These are phyloP conservation scores for Colletotrichum eremochloae DNA, from an alignment of 2,329 filamentous ascomycete genomes.

Conservation along the genomic window DNA sequence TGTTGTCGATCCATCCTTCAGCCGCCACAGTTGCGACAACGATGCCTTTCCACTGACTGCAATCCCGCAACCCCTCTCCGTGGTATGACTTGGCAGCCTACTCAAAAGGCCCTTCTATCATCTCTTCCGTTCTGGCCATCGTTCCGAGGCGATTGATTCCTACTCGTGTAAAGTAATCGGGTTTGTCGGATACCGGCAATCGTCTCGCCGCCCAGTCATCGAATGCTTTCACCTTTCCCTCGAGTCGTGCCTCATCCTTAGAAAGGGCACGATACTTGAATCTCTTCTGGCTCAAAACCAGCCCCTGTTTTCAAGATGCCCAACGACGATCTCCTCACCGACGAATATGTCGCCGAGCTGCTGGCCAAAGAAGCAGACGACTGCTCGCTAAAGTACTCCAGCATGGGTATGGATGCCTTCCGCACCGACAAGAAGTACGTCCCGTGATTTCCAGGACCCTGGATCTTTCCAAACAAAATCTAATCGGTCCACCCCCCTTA, in stretches of 20 bases:
- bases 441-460: constrained; percentile 12
- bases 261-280: neutral
- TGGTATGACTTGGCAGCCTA: neutral
- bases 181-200: neutral
- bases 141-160: neutral
- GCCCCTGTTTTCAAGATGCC: constrained; percentile 49
- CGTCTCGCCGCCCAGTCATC: neutral
- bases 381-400: constrained; percentile 79
- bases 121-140: neutral
- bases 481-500: constrained; percentile 12
- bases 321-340: constrained; percentile 70
- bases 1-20: constrained; percentile 23
- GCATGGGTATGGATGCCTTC: constrained; percentile 79
- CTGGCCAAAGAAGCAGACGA: constrained; percentile 84
- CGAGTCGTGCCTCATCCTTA: constrained; percentile 4
- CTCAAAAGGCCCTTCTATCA: neutral
- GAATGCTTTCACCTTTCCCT: constrained; percentile 1
- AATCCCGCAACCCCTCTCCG: constrained; percentile 19
- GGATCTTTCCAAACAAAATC: neutral
- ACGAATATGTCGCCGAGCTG: constrained; percentile 85
- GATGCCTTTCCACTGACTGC: neutral
- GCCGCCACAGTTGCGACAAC: constrained; percentile 31
- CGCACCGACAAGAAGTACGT: constrained; percentile 62
- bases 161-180: neutral
- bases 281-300: neutral